Base-by-base conservation (phyloP, 1,139 yeast species). In the Candida dubliniensis region DNA sequence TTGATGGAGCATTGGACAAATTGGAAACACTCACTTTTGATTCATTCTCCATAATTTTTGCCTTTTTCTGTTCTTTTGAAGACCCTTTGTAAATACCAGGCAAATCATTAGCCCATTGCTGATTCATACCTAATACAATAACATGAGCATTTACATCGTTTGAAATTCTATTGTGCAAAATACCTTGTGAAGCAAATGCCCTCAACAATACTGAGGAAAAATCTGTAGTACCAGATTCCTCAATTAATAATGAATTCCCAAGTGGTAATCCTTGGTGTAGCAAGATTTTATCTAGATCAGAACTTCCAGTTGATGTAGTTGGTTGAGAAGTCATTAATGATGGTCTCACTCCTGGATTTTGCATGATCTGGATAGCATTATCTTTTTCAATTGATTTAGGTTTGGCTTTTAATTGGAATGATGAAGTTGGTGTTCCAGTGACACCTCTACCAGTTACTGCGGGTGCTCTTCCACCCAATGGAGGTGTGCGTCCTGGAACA, bases 201-300 rank as follows among this genome's bases (percentile, higher is more conserved):
- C 93, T 79, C 32, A 84, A 61, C 33, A 93, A 55, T 10, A 87
- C 82, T n/a, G 90, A 77, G 2, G 87, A 76, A 60, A 90, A 93
- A 58, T 93, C 98, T 0, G 99, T 91, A 12, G 95, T 84, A 0
- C 96, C 95, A 11, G 81, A 77, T 59, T 93, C 99, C 59, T 89
- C 93, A 2, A 93, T 60, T 13, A 91, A 62, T 36, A 90, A 59
- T 6, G 87, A 75, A 11, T 76, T 65, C 0, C 96, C 96, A 13
- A 88, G 56, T 0, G 98, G 98, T 12, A 91, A 60, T 0, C 99
- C 99, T 48, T 81, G 88, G 61, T 93, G 98, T 1, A 79, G 79
- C 44, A 93, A 61, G 1, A 89, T 66, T 51, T 76, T 81, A 61
- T 93, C 98, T 31, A 93, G 63, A 57, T 87, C 93, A 4, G 73